Conservation (phyloP, 345 rosid genomes). For the Excoecaria agallocha region DNA sequence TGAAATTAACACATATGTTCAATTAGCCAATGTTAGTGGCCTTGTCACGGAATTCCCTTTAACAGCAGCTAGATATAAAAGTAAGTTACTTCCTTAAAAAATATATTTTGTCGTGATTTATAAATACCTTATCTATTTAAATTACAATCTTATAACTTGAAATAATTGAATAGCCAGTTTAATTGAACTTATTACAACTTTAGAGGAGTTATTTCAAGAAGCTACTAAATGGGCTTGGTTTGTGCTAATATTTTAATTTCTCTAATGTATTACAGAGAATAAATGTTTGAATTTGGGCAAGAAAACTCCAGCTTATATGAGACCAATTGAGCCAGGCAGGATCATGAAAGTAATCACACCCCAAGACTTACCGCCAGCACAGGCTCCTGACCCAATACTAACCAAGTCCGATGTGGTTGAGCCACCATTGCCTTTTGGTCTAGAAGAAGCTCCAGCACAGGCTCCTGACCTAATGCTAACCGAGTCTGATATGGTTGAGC, state of each 20-base stretch:
- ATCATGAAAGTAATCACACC: conserved; percentile 28
- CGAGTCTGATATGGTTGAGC: conserved; percentile 52
- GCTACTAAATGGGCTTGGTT: background rate
- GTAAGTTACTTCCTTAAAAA: conserved; percentile 43
- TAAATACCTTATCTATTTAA: too few relatives aligned
- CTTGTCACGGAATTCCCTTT: conserved; percentile 76
- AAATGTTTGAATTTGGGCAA: conserved; percentile 37
- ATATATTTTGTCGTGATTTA: too few relatives aligned
- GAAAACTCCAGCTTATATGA: conserved; percentile 47
- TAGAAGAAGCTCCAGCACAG: conserved; percentile 28
- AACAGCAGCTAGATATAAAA: conserved; percentile 68
- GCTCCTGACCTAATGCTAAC: conserved; percentile 60
- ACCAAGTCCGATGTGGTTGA: conserved; percentile 51
- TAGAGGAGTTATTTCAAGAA: too few relatives aligned
- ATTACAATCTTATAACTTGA: too few relatives aligned
- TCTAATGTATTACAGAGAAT: conserved; percentile 46
- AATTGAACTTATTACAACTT: too few relatives aligned
- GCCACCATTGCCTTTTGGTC: conserved; percentile 49
- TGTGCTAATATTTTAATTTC: background rate
- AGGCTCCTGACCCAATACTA: conserved; percentile 63
- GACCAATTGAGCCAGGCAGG: conserved; percentile 46
- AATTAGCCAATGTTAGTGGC: conserved; percentile 40
- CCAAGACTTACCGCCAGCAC: conserved; percentile 47
- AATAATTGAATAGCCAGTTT: background rate
- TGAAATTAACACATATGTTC: conserved; percentile 57